Evolutionary conservation across 306 rosid genomes (phyloP).

Genomic region (Nissolia schottii): DNA sequence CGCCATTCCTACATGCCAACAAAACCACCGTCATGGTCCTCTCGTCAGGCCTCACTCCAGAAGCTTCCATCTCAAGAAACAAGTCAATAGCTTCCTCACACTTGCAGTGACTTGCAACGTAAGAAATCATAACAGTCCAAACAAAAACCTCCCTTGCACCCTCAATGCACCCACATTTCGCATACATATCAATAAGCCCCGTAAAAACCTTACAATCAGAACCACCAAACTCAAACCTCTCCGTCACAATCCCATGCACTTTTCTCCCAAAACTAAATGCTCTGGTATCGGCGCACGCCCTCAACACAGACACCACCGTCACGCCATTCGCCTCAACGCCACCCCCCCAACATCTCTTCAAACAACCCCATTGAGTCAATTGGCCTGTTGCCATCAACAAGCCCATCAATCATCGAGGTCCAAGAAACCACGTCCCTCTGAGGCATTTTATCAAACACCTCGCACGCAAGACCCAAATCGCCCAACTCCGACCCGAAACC

Average conservation of each 20-base stretch:
- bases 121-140: constrained; percentile 58
- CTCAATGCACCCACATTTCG: constrained; percentile 48
- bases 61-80: constrained; percentile 37
- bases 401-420: constrained; percentile 45
- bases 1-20: constrained; percentile 45
- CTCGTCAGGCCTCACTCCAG: constrained; percentile 39
- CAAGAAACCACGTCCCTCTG: constrained; percentile 53
- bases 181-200: constrained; percentile 55
- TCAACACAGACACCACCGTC: constrained; percentile 35
- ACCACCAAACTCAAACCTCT: background rate
- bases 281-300: constrained; percentile 48
- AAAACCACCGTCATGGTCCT: constrained; percentile 44
- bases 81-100: constrained; percentile 43
- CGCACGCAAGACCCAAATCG: constrained; percentile 27
- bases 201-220: constrained; percentile 28
- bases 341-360: constrained; percentile 32
- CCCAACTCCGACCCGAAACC: constrained; percentile 35
- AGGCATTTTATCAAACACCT: constrained; percentile 46
- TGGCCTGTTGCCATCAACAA: constrained; percentile 27
- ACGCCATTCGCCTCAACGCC: constrained; percentile 40
- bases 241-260: constrained; percentile 38
- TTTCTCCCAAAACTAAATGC: constrained; percentile 41
- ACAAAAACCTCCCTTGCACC: constrained; percentile 38
- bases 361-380: constrained; percentile 40
- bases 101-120: constrained; percentile 56